Evolutionary conservation across 1,284 basidiomycete species (phyloP).

Genomic region (Exobasidium cylindrosporum): DNA sequence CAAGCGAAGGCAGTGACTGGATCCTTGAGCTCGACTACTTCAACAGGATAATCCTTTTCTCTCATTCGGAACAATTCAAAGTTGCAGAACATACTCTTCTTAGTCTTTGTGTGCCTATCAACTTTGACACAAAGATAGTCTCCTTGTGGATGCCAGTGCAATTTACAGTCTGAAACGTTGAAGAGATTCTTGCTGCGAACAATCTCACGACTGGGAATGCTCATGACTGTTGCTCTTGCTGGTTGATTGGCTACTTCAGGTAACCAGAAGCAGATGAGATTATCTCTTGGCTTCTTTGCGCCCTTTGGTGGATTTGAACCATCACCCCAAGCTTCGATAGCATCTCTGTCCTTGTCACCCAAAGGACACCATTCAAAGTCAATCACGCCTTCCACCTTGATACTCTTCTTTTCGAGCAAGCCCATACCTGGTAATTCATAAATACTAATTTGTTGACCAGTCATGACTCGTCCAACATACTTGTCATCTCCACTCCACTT

Average conservation of each 20-base stretch:
- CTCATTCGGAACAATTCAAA: constrained; percentile 95
- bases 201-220: constrained; percentile 79
- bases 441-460: constrained; percentile 89
- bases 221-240: constrained; percentile 87
- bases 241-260: constrained; percentile 95
- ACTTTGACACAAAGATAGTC: constrained; percentile 99
- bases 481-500: constrained; percentile 99
- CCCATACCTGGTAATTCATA: constrained; percentile 94
- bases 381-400: constrained; percentile 96
- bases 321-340: constrained; percentile 47
- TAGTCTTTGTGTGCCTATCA: constrained; percentile 97
- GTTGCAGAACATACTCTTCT: constrained; percentile 98
- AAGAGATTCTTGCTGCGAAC: constrained; percentile 96
- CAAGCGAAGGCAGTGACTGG: constrained; percentile 95
- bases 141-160: constrained; percentile 98
- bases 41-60: constrained; percentile 97
- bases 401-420: constrained; percentile 90
- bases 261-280: constrained; percentile 96
- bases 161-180: constrained; percentile 96
- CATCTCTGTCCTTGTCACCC: constrained; percentile 73
- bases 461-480: constrained; percentile 83
- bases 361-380: constrained; percentile 99
- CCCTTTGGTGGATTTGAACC: constrained; percentile 28
- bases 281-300: constrained; percentile 67
- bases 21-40: constrained; percentile 95